Evolutionary conservation across 257 asterid species (phyloP).

Genomic region (Penstemon eatonii): DNA sequence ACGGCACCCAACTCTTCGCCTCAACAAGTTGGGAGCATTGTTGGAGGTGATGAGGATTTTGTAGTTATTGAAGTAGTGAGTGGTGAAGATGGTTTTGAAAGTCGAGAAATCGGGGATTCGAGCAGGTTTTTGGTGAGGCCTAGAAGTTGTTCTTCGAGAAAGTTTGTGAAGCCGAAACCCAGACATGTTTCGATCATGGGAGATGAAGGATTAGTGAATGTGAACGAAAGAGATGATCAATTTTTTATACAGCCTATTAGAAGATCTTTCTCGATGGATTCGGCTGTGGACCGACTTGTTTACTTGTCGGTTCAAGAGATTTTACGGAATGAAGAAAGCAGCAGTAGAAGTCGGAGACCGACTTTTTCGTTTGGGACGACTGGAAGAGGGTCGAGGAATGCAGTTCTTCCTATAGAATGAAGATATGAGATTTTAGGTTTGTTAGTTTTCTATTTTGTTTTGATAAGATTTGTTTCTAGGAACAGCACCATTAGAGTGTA

Average conservation of each 20-base stretch:
- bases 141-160: slow-evolving; percentile 46
- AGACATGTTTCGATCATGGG: slow-evolving; percentile 78
- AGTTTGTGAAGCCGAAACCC: slow-evolving; percentile 32
- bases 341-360: slow-evolving; percentile 67
- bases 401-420: slow-evolving; percentile 52
- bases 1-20: slow-evolving; percentile 79
- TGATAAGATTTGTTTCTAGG: slow-evolving; percentile 20
- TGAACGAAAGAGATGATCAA: slow-evolving; percentile 52
- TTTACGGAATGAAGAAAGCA: slow-evolving; percentile 45
- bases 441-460: neutral
- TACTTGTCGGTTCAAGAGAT: slow-evolving; percentile 68
- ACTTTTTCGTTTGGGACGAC: slow-evolving; percentile 71
- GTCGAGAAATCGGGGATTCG: slow-evolving; percentile 40
- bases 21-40: slow-evolving; percentile 45
- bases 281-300: slow-evolving; percentile 57
- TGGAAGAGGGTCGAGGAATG: slow-evolving; percentile 58
- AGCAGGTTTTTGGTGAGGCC: slow-evolving; percentile 38
- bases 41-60: slow-evolving; percentile 48
- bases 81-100: slow-evolving; percentile 30
- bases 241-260: slow-evolving; percentile 64
- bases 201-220: slow-evolving; percentile 56
- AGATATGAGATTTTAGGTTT: neutral
- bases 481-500: slow-evolving; percentile 12
- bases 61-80: slow-evolving; percentile 44
- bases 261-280: slow-evolving; percentile 90